Percentiles rank a stretch among this genome's conserved stretches.
Evolutionary conservation across 495 filamentous ascomycete species (phyloP).

Genomic region (Lindgomyces ingoldianus): DNA sequence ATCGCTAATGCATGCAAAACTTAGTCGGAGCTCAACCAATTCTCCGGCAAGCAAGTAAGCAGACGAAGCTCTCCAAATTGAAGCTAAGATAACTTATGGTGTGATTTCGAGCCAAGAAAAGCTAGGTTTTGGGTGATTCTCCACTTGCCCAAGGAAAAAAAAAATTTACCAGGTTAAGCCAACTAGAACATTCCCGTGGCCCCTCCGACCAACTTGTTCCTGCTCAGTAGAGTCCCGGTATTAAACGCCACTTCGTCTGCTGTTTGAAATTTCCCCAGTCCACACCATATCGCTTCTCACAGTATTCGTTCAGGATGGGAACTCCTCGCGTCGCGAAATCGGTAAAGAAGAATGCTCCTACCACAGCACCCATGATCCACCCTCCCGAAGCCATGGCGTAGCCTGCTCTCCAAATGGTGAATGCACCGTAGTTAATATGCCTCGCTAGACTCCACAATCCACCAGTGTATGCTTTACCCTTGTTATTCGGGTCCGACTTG

Average conservation of each 20-base stretch:
- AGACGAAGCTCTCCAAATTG: not conserved
- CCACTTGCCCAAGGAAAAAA: too few relatives aligned
- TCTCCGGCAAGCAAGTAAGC: not conserved
- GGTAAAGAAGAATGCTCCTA: conserved; percentile 47
- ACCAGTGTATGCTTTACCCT: conserved; percentile 55
- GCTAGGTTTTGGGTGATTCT: too few relatives aligned
- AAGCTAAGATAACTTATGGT: not conserved
- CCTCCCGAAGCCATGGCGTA: conserved; percentile 55
- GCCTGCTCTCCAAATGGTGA: conserved; percentile 57
- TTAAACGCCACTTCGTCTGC: conserved; percentile 30
- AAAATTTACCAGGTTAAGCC: too few relatives aligned
- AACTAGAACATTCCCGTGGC: not conserved
- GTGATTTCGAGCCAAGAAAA: not conserved
- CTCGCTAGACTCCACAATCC: conserved; percentile 57
- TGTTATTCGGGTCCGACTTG: conserved; percentile 55
- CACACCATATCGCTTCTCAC: conserved; percentile 42
- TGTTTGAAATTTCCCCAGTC: conserved; percentile 37
- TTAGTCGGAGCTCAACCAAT: not conserved
- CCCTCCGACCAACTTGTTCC: not conserved
- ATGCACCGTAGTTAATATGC: conserved; percentile 63
- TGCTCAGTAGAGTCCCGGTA: conserved; percentile 30
- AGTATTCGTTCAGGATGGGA: conserved; percentile 55
- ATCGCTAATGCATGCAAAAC: not conserved
- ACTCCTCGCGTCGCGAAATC: conserved; percentile 53
- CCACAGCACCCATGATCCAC: conserved; percentile 46